phyloP scores from a whole-genome alignment of 257 asterid species.

The Solanum bukasovii region DNA sequence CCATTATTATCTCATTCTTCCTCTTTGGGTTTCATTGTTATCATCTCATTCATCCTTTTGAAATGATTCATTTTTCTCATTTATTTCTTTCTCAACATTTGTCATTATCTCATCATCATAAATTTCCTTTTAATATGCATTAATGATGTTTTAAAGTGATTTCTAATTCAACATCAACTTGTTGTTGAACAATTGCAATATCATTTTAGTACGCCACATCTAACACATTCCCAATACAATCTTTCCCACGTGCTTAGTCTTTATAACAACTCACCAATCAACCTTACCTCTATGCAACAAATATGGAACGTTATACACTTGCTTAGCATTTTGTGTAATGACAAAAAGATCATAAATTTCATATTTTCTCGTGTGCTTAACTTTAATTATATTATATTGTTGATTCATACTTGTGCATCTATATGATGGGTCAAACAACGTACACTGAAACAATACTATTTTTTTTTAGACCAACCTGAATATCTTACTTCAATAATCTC shows the following conservation, averaged over 20 bases:
- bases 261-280: background rate
- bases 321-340: background rate
- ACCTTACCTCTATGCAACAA: background rate
- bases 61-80: background rate
- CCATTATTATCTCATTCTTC: background rate
- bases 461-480: background rate
- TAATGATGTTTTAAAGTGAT: no score
- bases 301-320: background rate
- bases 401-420: background rate
- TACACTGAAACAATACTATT: background rate
- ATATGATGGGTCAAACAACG: background rate
- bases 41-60: background rate
- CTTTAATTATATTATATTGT: background rate
- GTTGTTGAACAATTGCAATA: no score
- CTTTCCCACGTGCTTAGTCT: background rate
- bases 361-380: no score
- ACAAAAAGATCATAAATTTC: background rate
- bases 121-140: no score
- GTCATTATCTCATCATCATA: no score
- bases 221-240: background rate
- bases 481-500: background rate
- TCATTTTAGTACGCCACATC: no score
- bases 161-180: no score
- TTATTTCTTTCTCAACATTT: background rate
- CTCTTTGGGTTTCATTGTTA: no score